Evolutionary conservation across 2,329 filamentous ascomycete species (phyloP).

Genomic region (Apiospora koreana): DNA sequence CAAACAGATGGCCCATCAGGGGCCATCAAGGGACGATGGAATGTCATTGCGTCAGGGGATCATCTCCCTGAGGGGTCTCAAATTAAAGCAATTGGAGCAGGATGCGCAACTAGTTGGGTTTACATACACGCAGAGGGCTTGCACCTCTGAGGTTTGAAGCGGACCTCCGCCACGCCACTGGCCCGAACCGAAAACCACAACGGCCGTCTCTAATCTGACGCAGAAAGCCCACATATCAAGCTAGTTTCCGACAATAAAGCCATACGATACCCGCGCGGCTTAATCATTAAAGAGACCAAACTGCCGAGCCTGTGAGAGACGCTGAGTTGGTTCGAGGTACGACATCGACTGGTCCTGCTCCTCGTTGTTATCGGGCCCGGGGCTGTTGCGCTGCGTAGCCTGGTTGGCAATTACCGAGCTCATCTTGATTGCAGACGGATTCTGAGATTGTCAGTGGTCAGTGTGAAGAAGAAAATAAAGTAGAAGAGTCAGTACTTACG

Average conservation of each 20-base stretch:
- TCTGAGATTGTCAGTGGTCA: slow-evolving; percentile 32
- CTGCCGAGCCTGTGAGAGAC: slow-evolving; percentile 65
- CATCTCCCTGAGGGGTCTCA: slow-evolving; percentile 51
- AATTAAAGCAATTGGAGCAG: slow-evolving; percentile 71
- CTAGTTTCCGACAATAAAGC: not conserved
- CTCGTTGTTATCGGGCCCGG: not conserved
- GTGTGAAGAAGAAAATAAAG: slow-evolving; percentile 11
- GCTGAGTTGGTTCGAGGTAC: slow-evolving; percentile 71
- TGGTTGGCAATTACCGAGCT: slow-evolving; percentile 37
- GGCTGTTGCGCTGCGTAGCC: slow-evolving; percentile 15
- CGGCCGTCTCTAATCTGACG: not conserved
- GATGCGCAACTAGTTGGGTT: slow-evolving; percentile 89
- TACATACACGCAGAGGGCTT: slow-evolving; percentile 41
- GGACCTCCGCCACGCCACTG: not conserved
- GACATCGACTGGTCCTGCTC: slow-evolving; percentile 18
- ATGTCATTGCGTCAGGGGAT: slow-evolving; percentile 61
- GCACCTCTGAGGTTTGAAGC: slow-evolving; percentile 24
- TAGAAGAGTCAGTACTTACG: slow-evolving; percentile 43
- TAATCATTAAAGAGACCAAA: slow-evolving; percentile 43
- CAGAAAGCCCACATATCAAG: not conserved
- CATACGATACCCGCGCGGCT: not conserved
- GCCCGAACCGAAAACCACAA: not conserved
- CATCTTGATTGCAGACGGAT: slow-evolving; percentile 45
- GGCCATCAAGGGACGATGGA: slow-evolving; percentile 70
- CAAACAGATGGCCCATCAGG: slow-evolving; percentile 54